Evolutionary conservation across 2,329 filamentous ascomycete species (phyloP).

Genomic region (Microcera coccophila): DNA sequence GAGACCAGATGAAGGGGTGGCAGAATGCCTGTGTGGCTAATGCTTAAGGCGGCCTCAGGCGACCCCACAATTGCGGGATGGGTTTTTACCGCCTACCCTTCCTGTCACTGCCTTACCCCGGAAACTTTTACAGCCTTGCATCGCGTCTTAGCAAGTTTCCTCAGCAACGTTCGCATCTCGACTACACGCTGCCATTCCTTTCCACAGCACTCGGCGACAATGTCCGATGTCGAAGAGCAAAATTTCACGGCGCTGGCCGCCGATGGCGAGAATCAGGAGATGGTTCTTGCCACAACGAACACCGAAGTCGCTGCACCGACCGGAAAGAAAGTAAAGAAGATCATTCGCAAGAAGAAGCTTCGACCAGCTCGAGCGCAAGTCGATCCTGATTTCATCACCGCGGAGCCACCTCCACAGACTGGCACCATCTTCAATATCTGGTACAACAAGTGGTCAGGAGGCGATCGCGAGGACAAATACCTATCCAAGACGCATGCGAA

Average conservation of each 20-base stretch:
- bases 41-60: no score
- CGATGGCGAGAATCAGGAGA: conserved; percentile 19
- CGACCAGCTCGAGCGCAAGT: conserved; percentile 87
- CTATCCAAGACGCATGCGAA: conserved; percentile 77
- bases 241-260: conserved; percentile 22
- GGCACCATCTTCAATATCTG: conserved; percentile 94
- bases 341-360: conserved; percentile 86
- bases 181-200: no score
- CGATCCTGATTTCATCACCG: conserved; percentile 76
- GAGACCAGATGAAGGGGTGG: conserved; percentile 25
- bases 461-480: conserved; percentile 89
- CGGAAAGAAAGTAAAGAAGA: conserved; percentile 74
- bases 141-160: conserved; percentile 16
- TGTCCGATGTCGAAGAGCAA: conserved; percentile 33
- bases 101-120: conserved; percentile 14
- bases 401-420: conserved; percentile 84
- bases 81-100: conserved; percentile 29
- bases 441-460: conserved; percentile 98
- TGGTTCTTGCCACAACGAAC: conserved; percentile 36
- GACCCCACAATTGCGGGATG: conserved; percentile 15
- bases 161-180: conserved; percentile 17
- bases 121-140: conserved; percentile 28
- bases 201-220: no score
- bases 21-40: conserved; percentile 26
- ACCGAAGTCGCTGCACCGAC: conserved; percentile 46